These are phyloP conservation scores for Suhomyces pyralidae DNA, from an alignment of 805 yeast species.

Conservation along the genomic window DNA sequence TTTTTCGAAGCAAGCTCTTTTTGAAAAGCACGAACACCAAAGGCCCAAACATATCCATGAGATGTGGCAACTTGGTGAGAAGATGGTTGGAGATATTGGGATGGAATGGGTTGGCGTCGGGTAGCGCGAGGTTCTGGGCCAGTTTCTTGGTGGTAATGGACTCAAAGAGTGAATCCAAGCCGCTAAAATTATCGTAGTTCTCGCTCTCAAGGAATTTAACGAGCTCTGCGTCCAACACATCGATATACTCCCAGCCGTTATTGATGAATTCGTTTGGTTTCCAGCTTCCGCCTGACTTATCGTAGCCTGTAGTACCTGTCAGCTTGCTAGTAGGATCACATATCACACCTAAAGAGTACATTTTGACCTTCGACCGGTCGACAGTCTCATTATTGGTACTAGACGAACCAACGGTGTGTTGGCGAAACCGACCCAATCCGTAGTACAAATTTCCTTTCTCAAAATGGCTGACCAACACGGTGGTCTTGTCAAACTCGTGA, in stretches of 20 bases:
- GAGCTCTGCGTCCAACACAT: conserved; percentile 29
- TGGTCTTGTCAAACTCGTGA: conserved; percentile 30
- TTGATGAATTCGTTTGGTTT: conserved; percentile 40
- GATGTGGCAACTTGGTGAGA: conserved; percentile 38
- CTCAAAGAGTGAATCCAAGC: conserved; percentile 16
- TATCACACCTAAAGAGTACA: conserved; percentile 65
- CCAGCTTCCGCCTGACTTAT: conserved; percentile 20
- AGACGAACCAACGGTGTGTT: conserved; percentile 9
- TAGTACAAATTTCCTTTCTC: conserved; percentile 22
- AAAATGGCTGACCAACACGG: conserved; percentile 31
- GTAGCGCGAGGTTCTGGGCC: neutral
- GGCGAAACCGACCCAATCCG: conserved; percentile 36
- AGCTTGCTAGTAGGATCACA: conserved; percentile 38
- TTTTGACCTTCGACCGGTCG: conserved; percentile 37
- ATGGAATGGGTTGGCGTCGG: conserved; percentile 13
- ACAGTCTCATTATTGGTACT: neutral
- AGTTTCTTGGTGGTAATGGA: conserved; percentile 9
- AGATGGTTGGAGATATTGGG: conserved; percentile 37
- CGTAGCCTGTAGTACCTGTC: neutral
- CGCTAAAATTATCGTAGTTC: conserved; percentile 15
- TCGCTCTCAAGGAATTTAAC: conserved; percentile 17
- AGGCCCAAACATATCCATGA: conserved; percentile 42
- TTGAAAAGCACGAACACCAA: conserved; percentile 63
- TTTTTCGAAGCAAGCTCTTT: conserved; percentile 54
- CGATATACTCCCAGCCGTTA: conserved; percentile 44